phyloP scores from a whole-genome alignment of 1,284 basidiomycete species.

The Ganoderma multipileum region DNA sequence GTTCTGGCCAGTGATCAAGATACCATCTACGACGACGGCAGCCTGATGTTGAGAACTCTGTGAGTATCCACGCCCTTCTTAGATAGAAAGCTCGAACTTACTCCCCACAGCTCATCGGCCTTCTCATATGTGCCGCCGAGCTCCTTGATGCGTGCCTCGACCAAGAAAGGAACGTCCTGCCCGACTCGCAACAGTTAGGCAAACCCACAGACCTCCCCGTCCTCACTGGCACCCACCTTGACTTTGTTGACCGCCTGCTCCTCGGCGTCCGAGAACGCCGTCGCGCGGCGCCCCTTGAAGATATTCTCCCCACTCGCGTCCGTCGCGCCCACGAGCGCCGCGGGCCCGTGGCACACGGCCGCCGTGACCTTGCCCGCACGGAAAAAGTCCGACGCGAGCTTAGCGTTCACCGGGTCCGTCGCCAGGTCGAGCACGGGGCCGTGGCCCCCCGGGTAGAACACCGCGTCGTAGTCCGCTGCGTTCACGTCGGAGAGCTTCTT shows the following conservation, averaged over 20 bases:
- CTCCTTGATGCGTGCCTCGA: conserved; percentile 66
- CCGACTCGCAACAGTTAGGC: conserved; percentile 38
- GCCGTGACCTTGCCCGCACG: conserved; percentile 60
- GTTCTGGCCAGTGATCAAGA: conserved; percentile 75
- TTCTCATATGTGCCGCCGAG: conserved; percentile 74
- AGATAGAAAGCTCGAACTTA: conserved; percentile 40
- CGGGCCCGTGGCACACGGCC: conserved; percentile 83
- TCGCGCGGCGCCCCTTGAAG: conserved; percentile 65
- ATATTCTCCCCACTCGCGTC: conserved; percentile 65
- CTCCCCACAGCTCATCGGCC: conserved; percentile 60
- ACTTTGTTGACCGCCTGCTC: conserved; percentile 56
- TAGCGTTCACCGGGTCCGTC: conserved; percentile 60
- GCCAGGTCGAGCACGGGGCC: conserved; percentile 77
- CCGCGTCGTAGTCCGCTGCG: conserved; percentile 67
- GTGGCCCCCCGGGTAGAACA: conserved; percentile 84
- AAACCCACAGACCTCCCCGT: background rate
- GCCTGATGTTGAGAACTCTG: conserved; percentile 31
- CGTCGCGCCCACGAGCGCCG: conserved; percentile 61
- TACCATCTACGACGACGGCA: conserved; percentile 55
- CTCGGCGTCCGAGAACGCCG: conserved; percentile 78
- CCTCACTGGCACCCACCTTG: conserved; percentile 15
- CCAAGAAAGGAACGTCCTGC: conserved; percentile 67
- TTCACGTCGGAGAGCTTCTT: conserved; percentile 69
- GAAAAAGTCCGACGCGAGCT: conserved; percentile 71
- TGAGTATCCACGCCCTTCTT: background rate